A percentile compares a stretch with the other conserved stretches of the same genome.
These are phyloP conservation scores for Sporothrix humicola DNA, from an alignment of 2,329 filamentous ascomycete genomes.

Conservation along the genomic window DNA sequence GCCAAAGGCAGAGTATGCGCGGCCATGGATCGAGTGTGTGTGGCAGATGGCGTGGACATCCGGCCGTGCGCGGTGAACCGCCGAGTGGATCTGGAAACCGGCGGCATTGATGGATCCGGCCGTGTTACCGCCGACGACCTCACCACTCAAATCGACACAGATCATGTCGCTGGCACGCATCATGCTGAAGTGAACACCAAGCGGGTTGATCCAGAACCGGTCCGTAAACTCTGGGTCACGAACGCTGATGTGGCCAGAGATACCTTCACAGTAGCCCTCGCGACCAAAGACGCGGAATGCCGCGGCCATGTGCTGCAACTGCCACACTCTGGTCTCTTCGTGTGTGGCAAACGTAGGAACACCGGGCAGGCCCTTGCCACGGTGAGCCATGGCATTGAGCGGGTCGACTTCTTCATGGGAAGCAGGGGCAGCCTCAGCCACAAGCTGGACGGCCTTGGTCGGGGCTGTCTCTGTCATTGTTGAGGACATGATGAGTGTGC, in stretches of 20 bases:
- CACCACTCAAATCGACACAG: constrained; percentile 59
- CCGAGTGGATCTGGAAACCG: constrained; percentile 64
- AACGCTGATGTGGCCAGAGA: constrained; percentile 66
- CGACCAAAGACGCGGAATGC: constrained; percentile 67
- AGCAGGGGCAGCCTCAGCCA: background rate
- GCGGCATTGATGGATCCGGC: constrained; percentile 57
- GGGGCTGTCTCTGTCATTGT: constrained; percentile 1
- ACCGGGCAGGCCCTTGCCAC: constrained; percentile 31
- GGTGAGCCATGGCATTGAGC: constrained; percentile 34
- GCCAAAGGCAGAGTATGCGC: constrained; percentile 63
- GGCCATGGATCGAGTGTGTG: constrained; percentile 60
- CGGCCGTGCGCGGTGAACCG: constrained; percentile 60
- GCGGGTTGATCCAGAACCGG: constrained; percentile 67
- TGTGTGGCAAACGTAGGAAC: constrained; percentile 34
- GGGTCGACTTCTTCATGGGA: constrained; percentile 10
- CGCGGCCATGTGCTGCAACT: constrained; percentile 57
- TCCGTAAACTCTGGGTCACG: constrained; percentile 62
- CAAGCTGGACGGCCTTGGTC: background rate
- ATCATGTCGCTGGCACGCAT: constrained; percentile 65
- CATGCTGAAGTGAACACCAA: constrained; percentile 62
- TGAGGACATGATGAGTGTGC: constrained; percentile 12
- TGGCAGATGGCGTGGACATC: constrained; percentile 65
- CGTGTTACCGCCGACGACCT: constrained; percentile 59
- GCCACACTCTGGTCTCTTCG: constrained; percentile 34
- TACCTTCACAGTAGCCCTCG: constrained; percentile 65